A percentile compares a stretch with the other conserved stretches of the same genome.
Conservation (phyloP, 768 basidiomycete genomes). For the Symmetrospora coprosmae region DNA sequence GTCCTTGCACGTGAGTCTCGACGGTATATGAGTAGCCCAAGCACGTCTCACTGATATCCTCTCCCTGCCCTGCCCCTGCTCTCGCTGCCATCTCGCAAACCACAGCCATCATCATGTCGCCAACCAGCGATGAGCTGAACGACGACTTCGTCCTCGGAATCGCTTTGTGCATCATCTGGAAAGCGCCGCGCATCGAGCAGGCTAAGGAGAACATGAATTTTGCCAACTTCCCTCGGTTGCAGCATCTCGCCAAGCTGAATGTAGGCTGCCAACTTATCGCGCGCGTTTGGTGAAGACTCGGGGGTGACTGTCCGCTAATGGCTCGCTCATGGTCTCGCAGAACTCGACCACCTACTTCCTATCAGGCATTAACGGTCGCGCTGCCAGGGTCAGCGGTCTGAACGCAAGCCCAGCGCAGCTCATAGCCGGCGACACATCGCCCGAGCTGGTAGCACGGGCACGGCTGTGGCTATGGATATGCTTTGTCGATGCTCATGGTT, state of each 20-base stretch:
- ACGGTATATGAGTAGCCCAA: background rate
- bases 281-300: too few species aligned
- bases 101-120: conserved; percentile 20
- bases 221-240: background rate
- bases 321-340: background rate
- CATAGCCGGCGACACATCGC: conserved; percentile 4
- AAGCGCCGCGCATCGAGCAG: conserved; percentile 2
- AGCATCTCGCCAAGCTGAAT: conserved; percentile 12
- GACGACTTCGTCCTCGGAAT: conserved; percentile 19
- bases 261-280: conserved; percentile 6
- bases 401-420: background rate
- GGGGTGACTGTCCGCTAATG: background rate
- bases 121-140: conserved; percentile 2
- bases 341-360: conserved; percentile 19
- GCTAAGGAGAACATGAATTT: background rate
- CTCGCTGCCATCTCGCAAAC: background rate
- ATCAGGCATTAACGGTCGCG: conserved; percentile 9
- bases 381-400: conserved; percentile 5
- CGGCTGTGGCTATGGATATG: conserved; percentile 19
- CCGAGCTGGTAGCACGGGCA: background rate
- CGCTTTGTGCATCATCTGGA: conserved; percentile 17
- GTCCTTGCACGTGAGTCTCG: conserved; percentile 8
- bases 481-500: conserved; percentile 21
- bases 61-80: background rate
- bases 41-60: background rate